These are phyloP conservation scores for Rhodotorula graminis DNA, from an alignment of 768 basidiomycete species.

Conservation along the genomic window DNA sequence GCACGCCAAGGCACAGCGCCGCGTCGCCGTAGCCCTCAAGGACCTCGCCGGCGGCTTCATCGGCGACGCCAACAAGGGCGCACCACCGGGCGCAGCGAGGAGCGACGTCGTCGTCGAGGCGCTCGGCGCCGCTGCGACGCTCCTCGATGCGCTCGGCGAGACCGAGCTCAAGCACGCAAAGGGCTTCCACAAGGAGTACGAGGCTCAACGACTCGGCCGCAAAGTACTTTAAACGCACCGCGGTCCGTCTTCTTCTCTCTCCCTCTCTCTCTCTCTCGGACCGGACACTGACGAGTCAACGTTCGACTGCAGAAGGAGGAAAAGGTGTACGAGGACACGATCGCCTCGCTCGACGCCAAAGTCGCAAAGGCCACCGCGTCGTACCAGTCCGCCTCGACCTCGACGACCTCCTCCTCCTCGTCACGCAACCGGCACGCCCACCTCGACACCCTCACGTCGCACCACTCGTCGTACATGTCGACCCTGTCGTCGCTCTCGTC, in stretches of 20 bases:
- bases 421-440: not conserved
- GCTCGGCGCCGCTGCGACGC: not conserved
- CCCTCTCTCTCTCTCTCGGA: too few species aligned
- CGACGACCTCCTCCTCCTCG: not conserved
- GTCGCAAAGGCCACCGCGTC: slow-evolving; percentile 33
- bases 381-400: slow-evolving; percentile 19
- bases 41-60: slow-evolving; percentile 25
- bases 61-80: slow-evolving; percentile 13
- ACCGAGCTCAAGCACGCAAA: slow-evolving; percentile 23
- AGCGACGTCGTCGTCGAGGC: slow-evolving; percentile 18
- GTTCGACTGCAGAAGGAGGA: slow-evolving; percentile 29
- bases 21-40: slow-evolving; percentile 15
- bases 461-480: slow-evolving; percentile 33
- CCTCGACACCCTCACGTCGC: slow-evolving; percentile 16
- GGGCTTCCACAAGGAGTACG: slow-evolving; percentile 35
- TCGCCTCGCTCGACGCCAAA: slow-evolving; percentile 30
- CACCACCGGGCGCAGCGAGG: not conserved
- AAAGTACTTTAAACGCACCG: slow-evolving; percentile 34
- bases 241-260: slow-evolving; percentile 6
- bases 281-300: too few species aligned
- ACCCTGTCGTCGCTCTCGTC: slow-evolving; percentile 21
- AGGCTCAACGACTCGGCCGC: slow-evolving; percentile 27
- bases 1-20: slow-evolving; percentile 26
- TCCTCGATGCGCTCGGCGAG: slow-evolving; percentile 29
- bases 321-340: slow-evolving; percentile 27